Evolutionary conservation across 1,284 basidiomycete genomes (phyloP), one percentile per base, ranked within the genome.

Genomic region (Chiua sp.): DNA sequence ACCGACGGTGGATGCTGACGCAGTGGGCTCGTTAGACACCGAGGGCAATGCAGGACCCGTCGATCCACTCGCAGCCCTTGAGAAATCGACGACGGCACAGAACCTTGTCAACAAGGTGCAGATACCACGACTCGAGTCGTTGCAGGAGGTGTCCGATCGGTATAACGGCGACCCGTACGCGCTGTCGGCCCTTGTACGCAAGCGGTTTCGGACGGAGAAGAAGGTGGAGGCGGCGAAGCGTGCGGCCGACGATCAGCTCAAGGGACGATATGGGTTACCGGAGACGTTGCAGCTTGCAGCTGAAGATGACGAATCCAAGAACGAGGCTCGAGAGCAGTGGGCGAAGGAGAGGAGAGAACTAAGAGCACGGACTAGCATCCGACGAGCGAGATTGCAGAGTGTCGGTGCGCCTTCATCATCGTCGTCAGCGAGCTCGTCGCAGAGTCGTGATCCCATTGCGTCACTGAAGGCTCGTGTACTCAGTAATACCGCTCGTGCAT

Each of bases 1-100:
- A 15, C 18, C 42, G 33, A 18, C n/a, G 30, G 26, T 44, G 53
- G 47, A 67, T 44, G 20, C n/a, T 4, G 7, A 39, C 18, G 37
- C 11, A 11, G 22, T 44, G 20, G n/a, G 42, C 12, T 4, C 18
- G 47, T 58, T 72, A 90, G 92, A 94, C 66, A 90, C 91, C 13
- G 90, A 95, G 51, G 86, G 84, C n/a, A 84, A 84, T 20, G 75
- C 77, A 1, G 78, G 77, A 4, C 82, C 88, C 20, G 77, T 77
- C 0, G 96, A 98, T 73, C 91, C 97, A 0, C 88, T 99, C 42
- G 91, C 87, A 2, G 87, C 90, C 12, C 80, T 98, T 1, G 97
- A 98, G 71, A 96, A 97, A 78, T 88, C 89, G 2, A 89, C 90
- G 1, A 86, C 85, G 23, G 91, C 94, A 4, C 86, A 92, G 68